phyloP scores from a whole-genome alignment of 176 grass and related monocot genomes.

The Paspalum notatum region DNA sequence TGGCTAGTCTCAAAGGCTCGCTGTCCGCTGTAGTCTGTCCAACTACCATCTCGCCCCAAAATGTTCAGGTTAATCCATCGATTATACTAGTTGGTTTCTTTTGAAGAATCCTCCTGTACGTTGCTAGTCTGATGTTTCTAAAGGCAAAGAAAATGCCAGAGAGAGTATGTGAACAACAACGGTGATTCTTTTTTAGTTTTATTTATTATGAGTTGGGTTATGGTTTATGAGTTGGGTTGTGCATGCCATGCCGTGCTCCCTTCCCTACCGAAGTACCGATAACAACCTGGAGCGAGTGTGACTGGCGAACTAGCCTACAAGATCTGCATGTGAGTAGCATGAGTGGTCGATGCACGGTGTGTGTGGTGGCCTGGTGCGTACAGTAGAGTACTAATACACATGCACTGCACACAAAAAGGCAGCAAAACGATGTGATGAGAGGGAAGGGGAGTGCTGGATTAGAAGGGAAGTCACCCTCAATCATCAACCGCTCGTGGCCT shows the following conservation, averaged over 20 bases:
- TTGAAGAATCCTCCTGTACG: too few species aligned
- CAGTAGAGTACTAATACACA: too few species aligned
- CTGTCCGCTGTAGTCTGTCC: too few species aligned
- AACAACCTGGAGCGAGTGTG: neutral
- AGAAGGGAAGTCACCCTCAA: slow-evolving; percentile 39
- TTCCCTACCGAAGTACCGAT: neutral
- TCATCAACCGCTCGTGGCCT: neutral
- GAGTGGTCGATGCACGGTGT: neutral
- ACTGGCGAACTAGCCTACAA: neutral
- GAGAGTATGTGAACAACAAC: too few species aligned
- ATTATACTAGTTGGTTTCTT: too few species aligned
- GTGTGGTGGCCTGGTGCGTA: neutral
- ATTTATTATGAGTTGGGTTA: too few species aligned
- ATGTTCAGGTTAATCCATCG: neutral
- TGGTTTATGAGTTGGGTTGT: too few species aligned
- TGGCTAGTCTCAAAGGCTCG: too few species aligned
- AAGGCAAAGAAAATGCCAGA: too few species aligned
- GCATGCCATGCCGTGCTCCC: too few species aligned
- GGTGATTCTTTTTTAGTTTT: too few species aligned
- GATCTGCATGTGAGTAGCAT: slow-evolving; percentile 8
- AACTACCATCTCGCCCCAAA: neutral
- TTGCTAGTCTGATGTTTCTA: too few species aligned
- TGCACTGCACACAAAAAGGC: slow-evolving; percentile 3
- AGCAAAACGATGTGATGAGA: neutral
- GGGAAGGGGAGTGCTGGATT: slow-evolving; percentile 16